phyloP scores from a whole-genome alignment of 352 stramenopile genomes.

The Globisporangium middletonii region DNA sequence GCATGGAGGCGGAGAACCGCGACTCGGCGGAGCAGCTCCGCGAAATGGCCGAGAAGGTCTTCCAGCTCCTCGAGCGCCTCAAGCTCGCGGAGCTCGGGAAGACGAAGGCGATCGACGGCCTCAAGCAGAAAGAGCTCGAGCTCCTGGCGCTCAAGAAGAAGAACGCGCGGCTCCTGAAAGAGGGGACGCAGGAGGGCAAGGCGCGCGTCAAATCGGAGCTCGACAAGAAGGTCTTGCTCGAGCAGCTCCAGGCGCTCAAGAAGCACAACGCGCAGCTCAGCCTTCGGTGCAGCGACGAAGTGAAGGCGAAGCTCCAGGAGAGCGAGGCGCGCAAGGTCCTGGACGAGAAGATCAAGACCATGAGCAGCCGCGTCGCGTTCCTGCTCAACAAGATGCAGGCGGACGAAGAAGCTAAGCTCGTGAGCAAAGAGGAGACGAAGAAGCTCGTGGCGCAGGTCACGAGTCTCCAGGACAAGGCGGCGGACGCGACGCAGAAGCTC shows the following conservation, averaged over 20 bases:
- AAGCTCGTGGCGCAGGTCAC: constrained; percentile 91
- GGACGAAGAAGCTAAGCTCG: constrained; percentile 92
- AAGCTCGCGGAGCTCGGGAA: constrained; percentile 95
- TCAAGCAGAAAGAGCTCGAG: constrained; percentile 95
- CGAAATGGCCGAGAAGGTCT: constrained; percentile 97
- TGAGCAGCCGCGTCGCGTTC: constrained; percentile 91
- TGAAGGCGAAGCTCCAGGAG: constrained; percentile 91
- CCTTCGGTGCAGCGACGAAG: constrained; percentile 89
- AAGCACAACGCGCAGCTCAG: constrained; percentile 94
- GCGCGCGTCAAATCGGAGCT: constrained; percentile 91
- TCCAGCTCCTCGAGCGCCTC: constrained; percentile 93
- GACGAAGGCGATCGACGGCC: constrained; percentile 92
- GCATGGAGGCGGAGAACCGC: constrained; percentile 94
- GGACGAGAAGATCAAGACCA: constrained; percentile 92
- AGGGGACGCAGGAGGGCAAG: constrained; percentile 91
- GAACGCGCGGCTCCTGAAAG: constrained; percentile 90
- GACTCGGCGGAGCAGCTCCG: constrained; percentile 93
- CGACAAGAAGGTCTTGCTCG: constrained; percentile 92
- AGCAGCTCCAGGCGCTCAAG: constrained; percentile 93
- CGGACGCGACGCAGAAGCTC: constrained; percentile 89
- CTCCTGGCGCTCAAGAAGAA: constrained; percentile 93
- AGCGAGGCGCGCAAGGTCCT: constrained; percentile 89
- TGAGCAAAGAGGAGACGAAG: constrained; percentile 91
- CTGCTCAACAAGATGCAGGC: constrained; percentile 96
- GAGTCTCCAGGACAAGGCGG: constrained; percentile 81